Evolutionary conservation across 139 green algal species (phyloP), one percentile per base, ranked within the genome.

Genomic region (Coccomyxa sp.): DNA sequence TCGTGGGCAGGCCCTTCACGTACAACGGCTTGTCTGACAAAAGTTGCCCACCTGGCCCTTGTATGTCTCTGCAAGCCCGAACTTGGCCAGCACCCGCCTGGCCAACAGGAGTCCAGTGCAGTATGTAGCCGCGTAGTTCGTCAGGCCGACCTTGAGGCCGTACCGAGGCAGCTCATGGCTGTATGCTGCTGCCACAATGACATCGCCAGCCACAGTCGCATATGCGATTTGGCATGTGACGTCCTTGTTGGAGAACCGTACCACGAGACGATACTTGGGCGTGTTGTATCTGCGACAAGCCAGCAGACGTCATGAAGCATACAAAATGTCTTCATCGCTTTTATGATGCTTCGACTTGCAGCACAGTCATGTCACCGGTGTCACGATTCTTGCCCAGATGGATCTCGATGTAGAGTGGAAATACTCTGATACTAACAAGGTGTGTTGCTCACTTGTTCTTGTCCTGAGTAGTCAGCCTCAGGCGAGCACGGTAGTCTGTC

Each of bases 41-140:
- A n/a, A n/a, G n/a, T n/a, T n/a, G n/a, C n/a, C 18, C 5, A 64
- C 50, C 50, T 64, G 79, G 68, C 90, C 93, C 85, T 92, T 85
- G 87, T 99, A 99, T 33, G 88, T 87, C 40, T 96, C 89, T 78
- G 88, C 96, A 76, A 99, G 86, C 36, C 90, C 90, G 76, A 97
- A 94, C 95, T 98, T 98, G 76, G 92, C 89, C 39, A 99, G 90
- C 75, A 95, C 81, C 73, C 96, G 92, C 83, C 96, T 93, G 3
- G 96, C 95, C 44, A 95, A 79, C 84, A 99, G 93, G 81, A 99
- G 92, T 69, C 96, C 96, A 3, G 92, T 94, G 83, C 84, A 90
- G 87, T 99, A 99, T 37, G 91, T 93, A 40, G 96, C 95, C 18
- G 95, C 86, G 82, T 99, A 99, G 93, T 99, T 99, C 78, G 89